Evolutionary conservation across 768 basidiomycete species (phyloP).

Genomic region (Mycena albidolilacea): DNA sequence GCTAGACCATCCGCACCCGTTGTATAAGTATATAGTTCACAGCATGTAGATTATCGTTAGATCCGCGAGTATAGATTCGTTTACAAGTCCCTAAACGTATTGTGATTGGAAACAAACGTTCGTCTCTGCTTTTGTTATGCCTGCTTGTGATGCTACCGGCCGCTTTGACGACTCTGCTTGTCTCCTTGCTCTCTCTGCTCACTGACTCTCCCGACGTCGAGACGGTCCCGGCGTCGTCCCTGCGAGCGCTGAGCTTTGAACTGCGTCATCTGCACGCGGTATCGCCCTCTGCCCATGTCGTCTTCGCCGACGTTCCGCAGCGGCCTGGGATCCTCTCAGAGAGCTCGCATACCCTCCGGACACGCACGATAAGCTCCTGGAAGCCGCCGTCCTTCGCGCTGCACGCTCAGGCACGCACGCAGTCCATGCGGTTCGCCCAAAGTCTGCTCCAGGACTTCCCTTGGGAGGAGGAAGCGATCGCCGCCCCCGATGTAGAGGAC

Average conservation of each 20-base stretch:
- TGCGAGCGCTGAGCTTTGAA: constrained; percentile 59
- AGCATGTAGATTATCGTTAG: constrained; percentile 30
- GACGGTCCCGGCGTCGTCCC: constrained; percentile 23
- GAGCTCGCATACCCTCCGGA: constrained; percentile 54
- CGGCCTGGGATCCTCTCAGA: constrained; percentile 28
- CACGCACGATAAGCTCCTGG: constrained; percentile 55
- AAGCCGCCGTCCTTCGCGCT: constrained; percentile 65
- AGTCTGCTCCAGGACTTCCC: constrained; percentile 54
- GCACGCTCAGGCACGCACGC: constrained; percentile 58
- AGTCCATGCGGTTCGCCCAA: constrained; percentile 63
- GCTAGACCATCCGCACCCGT: constrained; percentile 7
- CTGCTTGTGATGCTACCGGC: constrained; percentile 60
- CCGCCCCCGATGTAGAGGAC: constrained; percentile 83
- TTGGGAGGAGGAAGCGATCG: constrained; percentile 85
- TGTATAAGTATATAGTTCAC: constrained; percentile 27
- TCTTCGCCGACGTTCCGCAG: constrained; percentile 66
- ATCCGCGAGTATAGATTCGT: neutral
- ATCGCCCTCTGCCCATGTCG: constrained; percentile 61
- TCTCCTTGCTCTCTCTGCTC: constrained; percentile 55
- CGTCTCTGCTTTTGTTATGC: constrained; percentile 34
- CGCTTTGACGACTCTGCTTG: constrained; percentile 64
- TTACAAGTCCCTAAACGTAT: no score
- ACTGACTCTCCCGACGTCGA: constrained; percentile 23
- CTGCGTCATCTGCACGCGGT: constrained; percentile 76
- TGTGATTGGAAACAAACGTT: neutral